Conservation (phyloP, 148 eudicot genomes). For the Amaranthus cruentus region DNA sequence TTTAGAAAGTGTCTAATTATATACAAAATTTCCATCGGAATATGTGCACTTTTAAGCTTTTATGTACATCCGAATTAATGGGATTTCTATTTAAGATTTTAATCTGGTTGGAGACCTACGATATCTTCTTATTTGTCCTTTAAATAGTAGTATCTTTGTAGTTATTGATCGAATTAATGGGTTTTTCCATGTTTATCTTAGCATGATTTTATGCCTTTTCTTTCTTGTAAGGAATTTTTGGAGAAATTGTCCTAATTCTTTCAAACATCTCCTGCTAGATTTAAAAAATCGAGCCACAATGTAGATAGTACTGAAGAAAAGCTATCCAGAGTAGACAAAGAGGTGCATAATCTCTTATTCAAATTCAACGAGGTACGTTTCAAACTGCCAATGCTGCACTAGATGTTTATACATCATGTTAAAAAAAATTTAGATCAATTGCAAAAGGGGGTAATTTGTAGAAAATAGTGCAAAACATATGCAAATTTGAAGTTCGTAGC, state of each 20-base stretch:
- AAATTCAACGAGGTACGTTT: slow-evolving; percentile 87
- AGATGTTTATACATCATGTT: neutral
- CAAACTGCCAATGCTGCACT: slow-evolving; percentile 8
- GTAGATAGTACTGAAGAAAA: slow-evolving; percentile 31
- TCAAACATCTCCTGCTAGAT: slow-evolving; percentile 41
- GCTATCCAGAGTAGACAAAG: slow-evolving; percentile 50
- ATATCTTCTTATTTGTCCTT: neutral
- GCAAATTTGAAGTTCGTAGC: neutral
- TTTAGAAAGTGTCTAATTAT: no score
- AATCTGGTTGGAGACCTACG: no score
- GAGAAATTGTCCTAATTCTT: neutral
- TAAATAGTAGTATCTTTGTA: neutral
- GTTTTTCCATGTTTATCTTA: neutral
- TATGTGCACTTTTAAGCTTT: neutral
- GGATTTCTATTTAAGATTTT: no score
- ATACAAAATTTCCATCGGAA: neutral
- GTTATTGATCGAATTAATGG: neutral
- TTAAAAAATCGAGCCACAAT: slow-evolving; percentile 46
- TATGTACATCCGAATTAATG: no score
- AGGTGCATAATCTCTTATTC: slow-evolving; percentile 71
- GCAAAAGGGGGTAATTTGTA: neutral
- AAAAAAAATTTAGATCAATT: neutral
- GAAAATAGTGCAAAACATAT: neutral
- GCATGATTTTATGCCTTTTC: neutral
- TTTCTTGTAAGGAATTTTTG: neutral